phyloP scores from a whole-genome alignment of 73 alveolate genomes.

The Uronychia setigera region DNA sequence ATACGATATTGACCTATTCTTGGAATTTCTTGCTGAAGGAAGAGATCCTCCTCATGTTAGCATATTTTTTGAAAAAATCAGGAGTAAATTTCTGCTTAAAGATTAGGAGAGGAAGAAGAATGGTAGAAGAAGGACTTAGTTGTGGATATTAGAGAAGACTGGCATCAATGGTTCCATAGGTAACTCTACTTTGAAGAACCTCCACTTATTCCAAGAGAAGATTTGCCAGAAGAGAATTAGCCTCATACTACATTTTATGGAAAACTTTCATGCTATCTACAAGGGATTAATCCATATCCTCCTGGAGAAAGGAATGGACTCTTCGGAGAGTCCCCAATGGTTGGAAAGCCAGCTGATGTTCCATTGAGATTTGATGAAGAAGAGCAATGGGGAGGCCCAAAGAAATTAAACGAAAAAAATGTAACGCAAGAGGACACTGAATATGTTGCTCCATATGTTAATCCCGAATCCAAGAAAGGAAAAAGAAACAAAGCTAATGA shows the following conservation, averaged over 20 bases:
- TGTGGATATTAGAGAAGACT: slow-evolving; percentile 45
- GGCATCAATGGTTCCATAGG: slow-evolving; percentile 39
- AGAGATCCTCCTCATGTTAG: slow-evolving; percentile 20
- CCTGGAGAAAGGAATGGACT: neutral
- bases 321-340: neutral
- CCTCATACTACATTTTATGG: slow-evolving; percentile 45
- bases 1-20: slow-evolving; percentile 42
- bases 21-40: slow-evolving; percentile 18
- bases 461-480: no score
- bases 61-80: slow-evolving; percentile 37
- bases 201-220: slow-evolving; percentile 61
- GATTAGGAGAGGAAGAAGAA: slow-evolving; percentile 42
- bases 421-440: no score
- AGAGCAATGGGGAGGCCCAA: neutral
- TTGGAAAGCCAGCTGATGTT: neutral
- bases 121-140: slow-evolving; percentile 53
- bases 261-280: slow-evolving; percentile 41
- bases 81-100: slow-evolving; percentile 7
- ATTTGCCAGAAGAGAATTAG: slow-evolving; percentile 39
- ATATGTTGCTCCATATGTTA: no score
- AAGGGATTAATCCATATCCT: slow-evolving; percentile 17
- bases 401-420: neutral
- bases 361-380: neutral
- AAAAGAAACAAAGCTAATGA: no score
- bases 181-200: slow-evolving; percentile 56